Base-by-base conservation (phyloP, 176 grass and related monocot genomes). In the Coix lacrymajobi region DNA sequence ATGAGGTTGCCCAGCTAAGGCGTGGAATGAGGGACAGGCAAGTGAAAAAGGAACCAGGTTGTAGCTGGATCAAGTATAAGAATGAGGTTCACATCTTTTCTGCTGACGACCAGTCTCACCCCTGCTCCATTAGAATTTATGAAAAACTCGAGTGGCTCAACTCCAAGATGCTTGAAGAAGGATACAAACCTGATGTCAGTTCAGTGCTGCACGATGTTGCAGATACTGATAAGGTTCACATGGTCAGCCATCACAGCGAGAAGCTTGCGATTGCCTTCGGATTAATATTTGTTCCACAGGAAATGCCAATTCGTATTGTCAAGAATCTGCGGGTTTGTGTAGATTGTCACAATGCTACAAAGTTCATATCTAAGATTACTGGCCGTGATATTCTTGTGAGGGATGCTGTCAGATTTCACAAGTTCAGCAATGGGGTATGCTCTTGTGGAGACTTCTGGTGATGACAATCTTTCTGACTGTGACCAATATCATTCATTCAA, bases 21-120 rank as follows among this genome's bases (percentile, higher is more conserved):
- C 72, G 86, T 58, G 92, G 86, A 70, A 94, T 91, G 92, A 91
- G 92, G 69, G 92, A 91, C 39, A 84, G 80, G 28, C 86, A 83
- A 26, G 86, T 94, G 8, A 94, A 91, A 79, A 91, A 94, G 85
- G 92, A 94, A n/a, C 92, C 92, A 77, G 92, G 88, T 37, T 94
- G 88, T 68, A 94, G 92, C 78, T 91, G 92, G 92, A 94, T 94
- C 57, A 94, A 89, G 71, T 91, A 91, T 66, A 94, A 91, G 65
- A 94, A 94, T 58, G 86, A 87, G 80, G 92, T 94, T 81, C 88
- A 91, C 70, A 94, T 89, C 45, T 94, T 94, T 87, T 94, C 92
- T 64, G 88, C 92, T 0, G 92, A 94, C 1, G 92, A 94, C 17
- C 92, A 89, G 61, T 91, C 88, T 38, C 92, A 94, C 28, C 88